Evolutionary conservation across 108 stramenopile species (phyloP).

Genomic region (Nannochloropsis gaditana): DNA sequence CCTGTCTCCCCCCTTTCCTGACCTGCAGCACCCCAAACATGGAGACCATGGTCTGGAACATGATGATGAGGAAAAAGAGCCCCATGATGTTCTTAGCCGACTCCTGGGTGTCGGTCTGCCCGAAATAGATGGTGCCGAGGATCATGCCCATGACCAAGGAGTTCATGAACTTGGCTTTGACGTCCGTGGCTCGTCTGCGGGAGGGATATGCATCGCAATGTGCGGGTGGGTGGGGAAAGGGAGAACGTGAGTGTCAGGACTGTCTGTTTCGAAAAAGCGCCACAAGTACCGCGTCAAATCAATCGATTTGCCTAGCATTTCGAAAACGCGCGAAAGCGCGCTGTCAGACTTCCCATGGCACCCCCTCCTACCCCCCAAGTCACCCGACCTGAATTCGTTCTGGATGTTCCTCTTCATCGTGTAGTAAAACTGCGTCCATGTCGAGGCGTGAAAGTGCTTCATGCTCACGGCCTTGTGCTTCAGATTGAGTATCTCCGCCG

Average conservation of each 20-base stretch:
- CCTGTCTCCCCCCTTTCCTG: background rate
- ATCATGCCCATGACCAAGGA: background rate
- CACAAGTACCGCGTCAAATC: too few relatives aligned
- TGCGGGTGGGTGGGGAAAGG: background rate
- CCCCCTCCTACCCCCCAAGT: too few relatives aligned
- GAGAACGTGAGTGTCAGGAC: background rate
- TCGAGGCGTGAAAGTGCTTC: slow-evolving; percentile 3
- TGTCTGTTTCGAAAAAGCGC: too few relatives aligned
- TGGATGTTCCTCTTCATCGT: slow-evolving; percentile 11
- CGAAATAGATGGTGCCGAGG: background rate
- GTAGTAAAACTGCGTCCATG: background rate
- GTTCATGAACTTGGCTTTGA: background rate
- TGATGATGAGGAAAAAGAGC: slow-evolving; percentile 16
- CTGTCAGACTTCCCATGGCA: too few relatives aligned
- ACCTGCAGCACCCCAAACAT: slow-evolving; percentile 15
- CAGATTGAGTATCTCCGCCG: background rate
- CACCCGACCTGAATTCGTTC: background rate
- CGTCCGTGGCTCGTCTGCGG: background rate
- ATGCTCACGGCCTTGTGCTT: background rate
- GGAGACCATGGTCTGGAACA: slow-evolving; percentile 6
- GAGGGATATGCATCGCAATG: background rate
- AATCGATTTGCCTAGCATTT: too few relatives aligned
- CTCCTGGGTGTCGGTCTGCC: background rate
- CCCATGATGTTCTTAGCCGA: background rate
- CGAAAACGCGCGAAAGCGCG: too few relatives aligned